phyloP scores from a whole-genome alignment of 768 basidiomycete species.

The Suillus variegatus region DNA sequence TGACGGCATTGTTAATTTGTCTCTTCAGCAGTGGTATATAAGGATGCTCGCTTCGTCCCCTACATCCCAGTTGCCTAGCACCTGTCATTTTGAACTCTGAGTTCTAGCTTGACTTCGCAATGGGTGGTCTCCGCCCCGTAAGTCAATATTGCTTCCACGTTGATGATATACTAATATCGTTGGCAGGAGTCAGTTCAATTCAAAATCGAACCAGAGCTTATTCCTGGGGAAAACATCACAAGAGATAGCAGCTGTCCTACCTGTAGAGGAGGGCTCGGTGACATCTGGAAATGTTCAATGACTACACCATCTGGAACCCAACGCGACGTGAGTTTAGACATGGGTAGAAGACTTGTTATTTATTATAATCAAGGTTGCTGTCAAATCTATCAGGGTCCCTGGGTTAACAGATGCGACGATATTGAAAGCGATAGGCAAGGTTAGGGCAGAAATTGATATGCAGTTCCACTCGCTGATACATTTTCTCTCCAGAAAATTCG shows the following conservation, averaged over 20 bases:
- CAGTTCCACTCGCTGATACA: neutral
- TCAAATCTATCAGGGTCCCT: constrained; percentile 9
- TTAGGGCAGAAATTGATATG: neutral
- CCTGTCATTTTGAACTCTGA: neutral
- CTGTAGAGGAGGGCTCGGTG: neutral
- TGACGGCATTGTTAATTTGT: neutral
- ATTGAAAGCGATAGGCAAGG: neutral
- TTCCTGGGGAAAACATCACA: neutral
- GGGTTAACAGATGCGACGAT: neutral
- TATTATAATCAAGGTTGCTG: constrained; percentile 8
- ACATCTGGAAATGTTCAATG: constrained; percentile 13
- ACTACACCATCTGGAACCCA: neutral
- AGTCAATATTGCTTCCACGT: neutral
- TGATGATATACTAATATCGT: neutral
- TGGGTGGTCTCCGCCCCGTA: neutral
- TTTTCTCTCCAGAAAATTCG: constrained; percentile 24
- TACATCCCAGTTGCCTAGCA: neutral
- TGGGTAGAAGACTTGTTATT: neutral
- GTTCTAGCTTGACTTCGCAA: neutral
- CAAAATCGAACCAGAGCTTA: neutral
- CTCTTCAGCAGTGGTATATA: neutral
- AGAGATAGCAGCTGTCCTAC: neutral
- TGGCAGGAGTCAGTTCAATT: neutral
- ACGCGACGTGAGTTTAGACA: neutral
- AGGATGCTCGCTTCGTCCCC: neutral